Evolutionary conservation across 192 early-diverging fungal species (phyloP).

Genomic region (Chytriomyces sp.): DNA sequence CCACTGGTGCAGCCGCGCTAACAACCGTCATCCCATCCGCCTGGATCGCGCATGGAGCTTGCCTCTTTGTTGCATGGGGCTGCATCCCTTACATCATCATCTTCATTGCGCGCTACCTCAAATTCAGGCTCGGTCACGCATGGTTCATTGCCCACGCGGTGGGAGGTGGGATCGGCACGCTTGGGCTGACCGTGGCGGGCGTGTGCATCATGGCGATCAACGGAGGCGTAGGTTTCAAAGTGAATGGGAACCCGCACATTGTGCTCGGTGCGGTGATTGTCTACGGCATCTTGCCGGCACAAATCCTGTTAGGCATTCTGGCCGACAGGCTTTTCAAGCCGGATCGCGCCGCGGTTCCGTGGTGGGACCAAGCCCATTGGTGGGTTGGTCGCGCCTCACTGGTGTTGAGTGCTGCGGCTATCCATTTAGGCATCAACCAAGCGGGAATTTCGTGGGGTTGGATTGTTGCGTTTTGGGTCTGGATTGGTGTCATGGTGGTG

Average conservation of each 20-base stretch:
- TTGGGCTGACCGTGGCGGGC: conserved; percentile 22
- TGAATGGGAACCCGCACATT: conserved; percentile 2
- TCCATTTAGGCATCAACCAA: background rate
- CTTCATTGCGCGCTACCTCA: conserved; percentile 48
- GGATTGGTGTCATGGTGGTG: conserved; percentile 11
- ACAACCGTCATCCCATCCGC: background rate
- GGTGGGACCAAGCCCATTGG: conserved; percentile 48
- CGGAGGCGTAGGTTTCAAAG: background rate
- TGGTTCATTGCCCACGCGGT: conserved; percentile 38
- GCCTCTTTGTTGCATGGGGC: conserved; percentile 41
- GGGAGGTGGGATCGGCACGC: conserved; percentile 24
- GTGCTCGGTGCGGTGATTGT: conserved; percentile 10
- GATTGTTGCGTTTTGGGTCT: background rate
- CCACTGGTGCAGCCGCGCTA: background rate
- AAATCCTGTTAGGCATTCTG: conserved; percentile 36
- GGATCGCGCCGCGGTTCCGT: conserved; percentile 33
- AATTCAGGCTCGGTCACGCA: conserved; percentile 36
- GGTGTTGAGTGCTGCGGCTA: background rate
- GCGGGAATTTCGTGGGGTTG: background rate
- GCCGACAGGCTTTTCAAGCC: conserved; percentile 23
- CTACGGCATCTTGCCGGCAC: conserved; percentile 10
- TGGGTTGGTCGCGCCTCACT: conserved; percentile 22
- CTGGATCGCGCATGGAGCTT: conserved; percentile 29
- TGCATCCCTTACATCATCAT: conserved; percentile 37
- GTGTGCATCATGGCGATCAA: conserved; percentile 28